Base-by-base conservation (phyloP, 768 basidiomycete species). In the Mycena kentingensis region DNA sequence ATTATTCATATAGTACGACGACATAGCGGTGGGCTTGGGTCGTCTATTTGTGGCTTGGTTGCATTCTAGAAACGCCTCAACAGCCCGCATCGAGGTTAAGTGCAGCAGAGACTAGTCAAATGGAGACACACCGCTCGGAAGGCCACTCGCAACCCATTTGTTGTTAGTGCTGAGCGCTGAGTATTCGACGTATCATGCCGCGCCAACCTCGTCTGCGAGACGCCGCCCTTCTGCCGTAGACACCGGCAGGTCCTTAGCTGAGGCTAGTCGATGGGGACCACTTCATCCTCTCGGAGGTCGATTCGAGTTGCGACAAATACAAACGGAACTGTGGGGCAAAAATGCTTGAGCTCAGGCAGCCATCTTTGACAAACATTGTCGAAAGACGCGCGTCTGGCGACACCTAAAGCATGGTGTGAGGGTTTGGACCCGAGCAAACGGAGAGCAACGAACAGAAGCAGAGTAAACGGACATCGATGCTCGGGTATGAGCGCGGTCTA, bases 321-420 rank as follows among this genome's bases (percentile, higher is more conserved):
- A 81, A 94, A 96, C 60, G 96, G 95, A 49, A 97, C 96, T 39
- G 94, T 94, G 10, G 96, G 96, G 80, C 95, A 98, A 68, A 98
- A 96, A 70, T 98, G 96, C 68, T 94, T 93, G 47, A 98, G 93
- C 76, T 98, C 96, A 4, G 96, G 96, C 82, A 98, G 95, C 96
- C 96, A 98, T 70, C 98, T 98, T 75, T 98, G 94, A 82, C 95
- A 97, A 64, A 98, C 94, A 87, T 98, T 98, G 73, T 98, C 96
- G 67, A 97, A 98, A 39, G 93, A 95, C 28, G 96, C 95, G 4
- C 94, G 96, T 10, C 89, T 93, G 29, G 94, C 96, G 62, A 98
- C 96, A 67, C 91, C 93, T 79, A 98, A 98, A n/a, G n/a, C n/a
- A n/a, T n/a, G n/a, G n/a, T n/a, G n/a, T n/a, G n/a, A n/a, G n/a